These are phyloP conservation scores for Vishniacozyma victoriae DNA, from an alignment of 768 basidiomycete genomes.

Conservation along the genomic window DNA sequence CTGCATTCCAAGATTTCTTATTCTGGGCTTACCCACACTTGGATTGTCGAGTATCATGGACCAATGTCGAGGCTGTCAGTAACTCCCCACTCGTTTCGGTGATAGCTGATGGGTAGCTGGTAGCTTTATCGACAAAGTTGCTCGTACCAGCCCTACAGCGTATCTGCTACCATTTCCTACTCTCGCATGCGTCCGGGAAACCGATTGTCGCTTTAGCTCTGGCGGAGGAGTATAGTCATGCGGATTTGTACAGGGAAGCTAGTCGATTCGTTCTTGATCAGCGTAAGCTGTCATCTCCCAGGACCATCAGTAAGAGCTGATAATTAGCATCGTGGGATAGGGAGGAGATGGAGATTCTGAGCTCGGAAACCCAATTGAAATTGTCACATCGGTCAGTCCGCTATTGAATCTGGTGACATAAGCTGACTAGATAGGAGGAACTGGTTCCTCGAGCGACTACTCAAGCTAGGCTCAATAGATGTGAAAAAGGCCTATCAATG, in stretches of 20 bases:
- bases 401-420: not conserved
- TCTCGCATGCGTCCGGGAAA: slow-evolving; percentile 84
- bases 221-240: slow-evolving; percentile 78
- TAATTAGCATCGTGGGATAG: slow-evolving; percentile 28
- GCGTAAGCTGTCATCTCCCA: slow-evolving; percentile 57
- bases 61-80: slow-evolving; percentile 76
- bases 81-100: not conserved
- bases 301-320: slow-evolving; percentile 5
- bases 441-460: slow-evolving; percentile 90
- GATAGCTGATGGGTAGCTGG: slow-evolving; percentile 40
- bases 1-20: slow-evolving; percentile 86
- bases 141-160: slow-evolving; percentile 73
- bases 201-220: slow-evolving; percentile 91
- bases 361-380: slow-evolving; percentile 74
- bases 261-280: slow-evolving; percentile 89
- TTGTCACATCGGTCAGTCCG: slow-evolving; percentile 63
- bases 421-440: slow-evolving; percentile 57
- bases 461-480: slow-evolving; percentile 79
- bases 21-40: slow-evolving; percentile 87
- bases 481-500: slow-evolving; percentile 95
- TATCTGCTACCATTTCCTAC: slow-evolving; percentile 77
- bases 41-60: slow-evolving; percentile 87
- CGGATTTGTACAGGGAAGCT: slow-evolving; percentile 65
- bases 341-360: slow-evolving; percentile 51
- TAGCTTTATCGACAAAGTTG: slow-evolving; percentile 85